Evolutionary conservation across 345 rosid species (phyloP), one percentile per base, ranked within the genome.

Genomic region (Citrus cavaleriei): DNA sequence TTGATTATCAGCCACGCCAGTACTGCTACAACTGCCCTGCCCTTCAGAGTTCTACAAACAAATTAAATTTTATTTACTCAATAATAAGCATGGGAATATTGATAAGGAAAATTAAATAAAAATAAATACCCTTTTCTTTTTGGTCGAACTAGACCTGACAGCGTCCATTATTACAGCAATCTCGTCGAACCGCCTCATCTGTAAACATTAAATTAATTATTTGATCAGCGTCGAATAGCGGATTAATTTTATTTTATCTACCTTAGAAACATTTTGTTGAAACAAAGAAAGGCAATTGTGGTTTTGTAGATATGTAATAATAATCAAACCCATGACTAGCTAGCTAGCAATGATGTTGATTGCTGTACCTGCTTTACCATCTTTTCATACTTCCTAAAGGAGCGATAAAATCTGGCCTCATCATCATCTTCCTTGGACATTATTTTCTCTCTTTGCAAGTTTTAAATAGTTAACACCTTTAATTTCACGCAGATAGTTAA

Each of bases 331-430:
- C 51, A 46, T 13, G 51, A 46, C 4, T 42, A 42, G 49, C 51
- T 64, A 19, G 19, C 37, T 30, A 30, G 38, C 68, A 64, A 3
- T 64, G 68, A 64, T 32, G 22, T 28, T 7, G 12, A 22, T 75
- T 4, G 18, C 1, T 24, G 8, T 49, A 70, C 79, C 79, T 75
- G 79, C 54, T 70, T 80, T 1, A 75, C 72, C 37, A 75, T 70
- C 59, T 80, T 69, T 70, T 63, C 76, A 63, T 76, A 80, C 73
- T 75, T 80, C 67, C 57, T 75, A 40, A 10, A 70, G 42, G 72
- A 62, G 4, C 58, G 59, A 54, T 51, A 54, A 1, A 34, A 34
- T 70, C 79, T 54, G n/a, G 76, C 72, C 24, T 68, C 83, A 62
- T 76, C 72, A 34, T 74, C 73, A 37, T 80, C 65, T 70, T 38